phyloP scores from a whole-genome alignment of 768 basidiomycete species.

The Rubroboletus pulcherrimus region DNA sequence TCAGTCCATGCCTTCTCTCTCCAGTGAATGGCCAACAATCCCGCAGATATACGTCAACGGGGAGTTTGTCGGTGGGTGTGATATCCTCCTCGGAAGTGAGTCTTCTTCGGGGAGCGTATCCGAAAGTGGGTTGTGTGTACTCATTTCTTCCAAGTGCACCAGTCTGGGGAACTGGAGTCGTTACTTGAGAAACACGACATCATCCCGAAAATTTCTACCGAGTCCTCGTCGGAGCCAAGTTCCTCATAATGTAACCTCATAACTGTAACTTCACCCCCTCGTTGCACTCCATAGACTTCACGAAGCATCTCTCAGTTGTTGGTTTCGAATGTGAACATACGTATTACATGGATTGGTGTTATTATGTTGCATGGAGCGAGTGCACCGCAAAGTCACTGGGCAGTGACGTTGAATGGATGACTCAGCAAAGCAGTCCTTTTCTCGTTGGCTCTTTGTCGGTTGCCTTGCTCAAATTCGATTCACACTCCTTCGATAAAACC shows the following conservation, averaged over 20 bases:
- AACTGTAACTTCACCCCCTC: neutral
- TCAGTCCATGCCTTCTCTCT: neutral
- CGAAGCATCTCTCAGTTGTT: neutral
- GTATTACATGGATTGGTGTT: neutral
- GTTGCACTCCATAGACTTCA: neutral
- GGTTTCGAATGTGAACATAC: neutral
- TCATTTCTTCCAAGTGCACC: slow-evolving; percentile 70
- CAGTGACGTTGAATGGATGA: neutral
- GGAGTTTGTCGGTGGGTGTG: slow-evolving; percentile 96
- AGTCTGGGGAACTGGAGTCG: slow-evolving; percentile 87
- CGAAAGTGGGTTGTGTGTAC: neutral
- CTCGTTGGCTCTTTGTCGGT: neutral
- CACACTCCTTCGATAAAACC: neutral
- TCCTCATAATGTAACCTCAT: neutral
- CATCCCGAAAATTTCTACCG: slow-evolving; percentile 46
- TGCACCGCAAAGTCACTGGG: no score
- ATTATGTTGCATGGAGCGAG: neutral
- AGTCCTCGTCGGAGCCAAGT: slow-evolving; percentile 1
- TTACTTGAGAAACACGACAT: slow-evolving; percentile 70
- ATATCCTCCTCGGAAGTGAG: slow-evolving; percentile 88
- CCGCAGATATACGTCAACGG: slow-evolving; percentile 94
- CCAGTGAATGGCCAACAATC: slow-evolving; percentile 95
- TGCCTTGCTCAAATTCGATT: neutral
- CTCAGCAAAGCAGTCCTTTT: slow-evolving; percentile 10
- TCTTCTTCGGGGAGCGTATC: slow-evolving; percentile 14